Evolutionary conservation across 768 basidiomycete genomes (phyloP).

Genomic region (Lyophyllum decastes): DNA sequence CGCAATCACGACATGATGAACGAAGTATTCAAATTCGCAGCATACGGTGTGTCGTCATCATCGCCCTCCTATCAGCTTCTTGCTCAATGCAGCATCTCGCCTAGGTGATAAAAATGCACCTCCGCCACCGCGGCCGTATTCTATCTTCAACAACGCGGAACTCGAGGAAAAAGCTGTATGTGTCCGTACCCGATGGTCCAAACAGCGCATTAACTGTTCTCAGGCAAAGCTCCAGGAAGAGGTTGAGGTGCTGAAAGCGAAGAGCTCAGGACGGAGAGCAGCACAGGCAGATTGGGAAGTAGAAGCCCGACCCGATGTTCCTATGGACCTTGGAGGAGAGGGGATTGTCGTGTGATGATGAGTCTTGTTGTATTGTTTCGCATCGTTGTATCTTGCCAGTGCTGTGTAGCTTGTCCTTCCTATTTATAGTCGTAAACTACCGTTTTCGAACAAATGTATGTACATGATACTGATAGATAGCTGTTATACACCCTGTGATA

Average conservation of each 20-base stretch:
- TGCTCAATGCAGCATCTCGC: not conserved
- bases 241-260: slow-evolving; percentile 53
- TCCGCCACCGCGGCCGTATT: slow-evolving; percentile 48
- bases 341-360: slow-evolving; percentile 5
- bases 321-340: slow-evolving; percentile 9
- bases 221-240: slow-evolving; percentile 63
- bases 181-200: slow-evolving; percentile 4
- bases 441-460: slow-evolving; percentile 2
- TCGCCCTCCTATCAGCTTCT: not conserved
- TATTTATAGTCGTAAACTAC: not conserved
- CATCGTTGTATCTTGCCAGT: no score
- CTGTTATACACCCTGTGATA: not conserved
- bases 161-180: slow-evolving; percentile 59
- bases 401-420: not conserved
- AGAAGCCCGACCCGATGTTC: slow-evolving; percentile 9
- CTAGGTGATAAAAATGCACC: slow-evolving; percentile 48
- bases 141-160: slow-evolving; percentile 59
- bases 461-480: slow-evolving; percentile 7
- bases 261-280: slow-evolving; percentile 45
- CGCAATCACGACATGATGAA: slow-evolving; percentile 87
- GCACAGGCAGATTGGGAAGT: slow-evolving; percentile 13
- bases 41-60: slow-evolving; percentile 47
- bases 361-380: not conserved
- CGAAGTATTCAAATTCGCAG: slow-evolving; percentile 75
- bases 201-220: not conserved